These are phyloP conservation scores for Aphanomyces astaci DNA, from an alignment of 352 stramenopile species.

Conservation along the genomic window DNA sequence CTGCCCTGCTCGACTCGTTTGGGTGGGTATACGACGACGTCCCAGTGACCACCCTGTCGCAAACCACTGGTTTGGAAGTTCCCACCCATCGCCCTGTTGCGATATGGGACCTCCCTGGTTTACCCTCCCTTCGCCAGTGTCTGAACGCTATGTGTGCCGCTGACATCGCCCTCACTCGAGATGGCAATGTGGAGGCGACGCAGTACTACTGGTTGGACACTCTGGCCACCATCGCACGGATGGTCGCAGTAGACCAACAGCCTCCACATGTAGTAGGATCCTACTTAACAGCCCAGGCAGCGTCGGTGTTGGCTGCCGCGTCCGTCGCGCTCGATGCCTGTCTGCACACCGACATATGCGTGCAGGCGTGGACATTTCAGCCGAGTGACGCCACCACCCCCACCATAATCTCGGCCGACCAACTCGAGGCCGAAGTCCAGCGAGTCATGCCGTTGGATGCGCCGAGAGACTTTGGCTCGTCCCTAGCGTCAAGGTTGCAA, in stretches of 20 bases:
- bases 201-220: neutral
- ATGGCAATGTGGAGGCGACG: neutral
- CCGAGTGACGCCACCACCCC: neutral
- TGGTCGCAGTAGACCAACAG: neutral
- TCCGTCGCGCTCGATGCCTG: neutral
- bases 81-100: neutral
- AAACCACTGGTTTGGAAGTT: neutral
- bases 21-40: conserved; percentile 7
- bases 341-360: neutral
- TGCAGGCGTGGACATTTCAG: conserved; percentile 17
- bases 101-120: neutral
- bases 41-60: too few species aligned
- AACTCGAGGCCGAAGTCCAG: neutral
- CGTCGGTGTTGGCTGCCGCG: neutral
- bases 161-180: neutral
- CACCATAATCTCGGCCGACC: neutral
- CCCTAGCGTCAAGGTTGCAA: too few species aligned
- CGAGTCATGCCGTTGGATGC: conserved; percentile 1
- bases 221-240: neutral
- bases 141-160: neutral
- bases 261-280: neutral
- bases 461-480: too few species aligned
- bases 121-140: neutral
- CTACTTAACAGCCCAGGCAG: neutral
- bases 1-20: neutral